Evolutionary conservation across 208 protist species (phyloP).

Genomic region (Acanthamoeba healyi): DNA sequence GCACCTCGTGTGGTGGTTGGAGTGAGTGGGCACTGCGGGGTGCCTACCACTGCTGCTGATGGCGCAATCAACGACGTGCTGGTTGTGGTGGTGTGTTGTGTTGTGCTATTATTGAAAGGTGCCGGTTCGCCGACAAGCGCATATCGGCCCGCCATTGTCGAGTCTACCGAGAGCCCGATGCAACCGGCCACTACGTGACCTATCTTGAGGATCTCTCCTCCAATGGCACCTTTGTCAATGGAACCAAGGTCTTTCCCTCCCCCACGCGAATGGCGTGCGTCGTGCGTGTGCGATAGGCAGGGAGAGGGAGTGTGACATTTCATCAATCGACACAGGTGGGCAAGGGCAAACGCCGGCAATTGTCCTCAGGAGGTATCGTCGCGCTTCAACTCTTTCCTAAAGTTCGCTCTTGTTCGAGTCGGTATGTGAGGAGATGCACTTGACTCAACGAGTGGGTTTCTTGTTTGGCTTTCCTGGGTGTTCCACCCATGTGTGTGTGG

Average conservation of each 20-base stretch:
- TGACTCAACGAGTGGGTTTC: background rate
- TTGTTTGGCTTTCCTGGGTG: background rate
- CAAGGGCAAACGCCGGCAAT: slow-evolving; percentile 27
- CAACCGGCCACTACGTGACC: background rate
- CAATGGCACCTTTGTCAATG: slow-evolving; percentile 70
- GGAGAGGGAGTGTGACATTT: too few species aligned
- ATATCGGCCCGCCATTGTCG: slow-evolving; percentile 15
- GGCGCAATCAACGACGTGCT: too few species aligned
- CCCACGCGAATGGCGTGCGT: too few species aligned
- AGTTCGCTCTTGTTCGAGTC: too few species aligned
- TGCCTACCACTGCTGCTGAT: too few species aligned
- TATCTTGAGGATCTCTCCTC: slow-evolving; percentile 28
- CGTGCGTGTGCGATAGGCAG: too few species aligned
- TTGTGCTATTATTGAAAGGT: background rate
- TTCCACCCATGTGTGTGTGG: background rate
- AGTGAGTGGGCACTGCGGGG: too few species aligned
- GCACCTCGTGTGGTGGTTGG: too few species aligned
- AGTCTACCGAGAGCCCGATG: background rate
- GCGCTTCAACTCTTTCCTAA: too few species aligned
- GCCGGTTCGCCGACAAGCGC: slow-evolving; percentile 59
- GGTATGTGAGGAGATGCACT: too few species aligned
- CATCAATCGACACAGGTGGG: background rate
- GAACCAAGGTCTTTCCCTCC: background rate
- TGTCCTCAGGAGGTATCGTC: background rate
- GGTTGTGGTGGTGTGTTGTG: background rate